Conservation (phyloP, 805 yeast genomes). For the Zygosaccharomyces pseudorouxii region DNA sequence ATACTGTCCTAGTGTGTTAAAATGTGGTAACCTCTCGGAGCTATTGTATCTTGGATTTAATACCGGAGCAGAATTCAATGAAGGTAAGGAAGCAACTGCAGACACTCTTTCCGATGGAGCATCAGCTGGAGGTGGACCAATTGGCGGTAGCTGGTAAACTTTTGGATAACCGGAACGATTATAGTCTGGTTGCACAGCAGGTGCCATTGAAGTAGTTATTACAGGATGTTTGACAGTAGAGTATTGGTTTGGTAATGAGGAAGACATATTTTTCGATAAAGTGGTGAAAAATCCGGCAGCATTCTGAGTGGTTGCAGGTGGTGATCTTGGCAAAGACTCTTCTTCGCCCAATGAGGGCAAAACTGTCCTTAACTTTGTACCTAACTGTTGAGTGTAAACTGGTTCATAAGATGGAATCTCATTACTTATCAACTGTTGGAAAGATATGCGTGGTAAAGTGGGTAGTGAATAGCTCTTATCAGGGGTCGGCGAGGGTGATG, state of each 20-base stretch:
- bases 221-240: constrained; percentile 8
- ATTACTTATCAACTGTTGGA: constrained; percentile 17
- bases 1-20: constrained; percentile 8
- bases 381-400: constrained; percentile 18
- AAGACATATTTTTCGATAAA: constrained; percentile 22
- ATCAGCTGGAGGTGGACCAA: constrained; percentile 5
- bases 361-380: constrained; percentile 22
- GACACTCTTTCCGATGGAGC: constrained; percentile 4
- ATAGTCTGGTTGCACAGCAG: not conserved
- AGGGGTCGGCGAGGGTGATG: constrained; percentile 2
- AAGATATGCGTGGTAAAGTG: constrained; percentile 17
- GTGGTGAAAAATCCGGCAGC: constrained; percentile 26
- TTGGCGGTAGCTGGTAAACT: constrained; percentile 12
- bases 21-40: constrained; percentile 11
- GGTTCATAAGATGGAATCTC: constrained; percentile 21
- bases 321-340: constrained; percentile 10
- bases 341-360: constrained; percentile 18
- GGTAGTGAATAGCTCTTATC: constrained; percentile 4
- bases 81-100: constrained; percentile 12
- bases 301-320: constrained; percentile 10
- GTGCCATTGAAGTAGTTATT: not conserved
- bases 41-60: constrained; percentile 12
- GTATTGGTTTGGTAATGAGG: constrained; percentile 5
- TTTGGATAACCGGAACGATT: constrained; percentile 6
- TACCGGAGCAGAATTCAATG: constrained; percentile 18